phyloP scores from a whole-genome alignment of 768 basidiomycete species.

The Erythrobasidium yunnanense region DNA sequence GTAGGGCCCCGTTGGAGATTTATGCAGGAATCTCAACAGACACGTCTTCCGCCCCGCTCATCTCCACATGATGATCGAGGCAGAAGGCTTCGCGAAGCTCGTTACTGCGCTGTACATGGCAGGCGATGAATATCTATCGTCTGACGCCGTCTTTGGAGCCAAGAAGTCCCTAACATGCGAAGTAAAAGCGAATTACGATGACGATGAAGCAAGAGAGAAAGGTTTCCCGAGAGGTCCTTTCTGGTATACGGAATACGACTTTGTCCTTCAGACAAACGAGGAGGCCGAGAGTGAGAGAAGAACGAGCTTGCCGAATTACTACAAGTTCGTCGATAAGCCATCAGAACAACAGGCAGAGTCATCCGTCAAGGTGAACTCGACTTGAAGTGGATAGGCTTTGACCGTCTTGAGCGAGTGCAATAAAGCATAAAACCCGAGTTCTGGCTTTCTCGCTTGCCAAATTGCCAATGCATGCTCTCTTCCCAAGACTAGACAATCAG shows the following conservation, averaged over 20 bases:
- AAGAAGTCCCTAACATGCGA: conserved; percentile 65
- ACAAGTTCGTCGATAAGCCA: too few species aligned
- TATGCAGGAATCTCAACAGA: conserved; percentile 50
- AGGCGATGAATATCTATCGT: conserved; percentile 53
- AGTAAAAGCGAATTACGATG: conserved; percentile 51
- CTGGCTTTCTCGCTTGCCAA: too few species aligned
- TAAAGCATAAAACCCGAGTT: too few species aligned
- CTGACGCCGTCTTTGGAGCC: conserved; percentile 44
- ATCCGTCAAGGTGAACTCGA: too few species aligned
- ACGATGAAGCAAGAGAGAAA: conserved; percentile 54
- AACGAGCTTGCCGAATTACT: conserved; percentile 39
- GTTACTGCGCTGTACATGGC: conserved; percentile 64
- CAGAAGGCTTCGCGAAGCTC: conserved; percentile 62
- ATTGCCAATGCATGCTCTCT: too few species aligned
- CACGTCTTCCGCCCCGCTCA: conserved; percentile 73
- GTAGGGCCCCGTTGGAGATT: conserved; percentile 60
- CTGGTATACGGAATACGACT: conserved; percentile 20
- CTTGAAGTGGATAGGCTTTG: too few species aligned
- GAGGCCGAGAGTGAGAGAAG: conserved; percentile 41
- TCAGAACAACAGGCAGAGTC: too few species aligned
- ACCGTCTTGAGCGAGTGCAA: too few species aligned
- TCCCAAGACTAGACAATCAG: too few species aligned
- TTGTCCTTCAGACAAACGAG: conserved; percentile 46
- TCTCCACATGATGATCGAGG: conserved; percentile 53
- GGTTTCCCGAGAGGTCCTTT: conserved; percentile 44